phyloP scores from a whole-genome alignment of 208 protist species.

The Crithidia brevicula region DNA sequence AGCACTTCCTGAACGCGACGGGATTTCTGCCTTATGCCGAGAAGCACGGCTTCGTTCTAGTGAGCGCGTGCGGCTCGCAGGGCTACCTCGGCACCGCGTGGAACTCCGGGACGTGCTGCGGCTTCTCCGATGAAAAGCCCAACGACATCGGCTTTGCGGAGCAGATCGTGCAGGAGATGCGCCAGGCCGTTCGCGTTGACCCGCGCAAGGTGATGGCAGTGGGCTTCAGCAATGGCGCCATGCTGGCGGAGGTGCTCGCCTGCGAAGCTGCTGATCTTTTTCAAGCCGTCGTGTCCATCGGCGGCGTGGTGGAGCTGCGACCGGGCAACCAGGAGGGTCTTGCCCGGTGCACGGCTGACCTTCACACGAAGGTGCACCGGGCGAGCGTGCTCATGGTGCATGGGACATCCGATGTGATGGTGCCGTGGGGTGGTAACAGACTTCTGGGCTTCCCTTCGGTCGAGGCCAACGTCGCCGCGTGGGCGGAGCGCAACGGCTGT shows the following conservation, averaged over 20 bases:
- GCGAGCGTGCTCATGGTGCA: constrained; percentile 76
- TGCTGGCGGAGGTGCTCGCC: constrained; percentile 71
- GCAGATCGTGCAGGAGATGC: constrained; percentile 36
- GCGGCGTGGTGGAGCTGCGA: constrained; percentile 61
- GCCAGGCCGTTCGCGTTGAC: constrained; percentile 43
- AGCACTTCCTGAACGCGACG: constrained; percentile 53
- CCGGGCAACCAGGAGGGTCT: constrained; percentile 64
- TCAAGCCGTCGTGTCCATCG: constrained; percentile 57
- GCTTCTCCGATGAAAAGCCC: constrained; percentile 48
- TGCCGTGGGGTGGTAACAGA: constrained; percentile 60
- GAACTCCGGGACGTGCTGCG: constrained; percentile 80
- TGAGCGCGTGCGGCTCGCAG: constrained; percentile 59
- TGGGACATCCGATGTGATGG: constrained; percentile 61
- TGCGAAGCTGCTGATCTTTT: constrained; percentile 50
- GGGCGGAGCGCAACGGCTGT: constrained; percentile 55
- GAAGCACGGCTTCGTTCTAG: constrained; percentile 55
- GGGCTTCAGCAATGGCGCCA: constrained; percentile 87
- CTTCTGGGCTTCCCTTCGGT: constrained; percentile 63
- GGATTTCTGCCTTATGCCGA: constrained; percentile 61
- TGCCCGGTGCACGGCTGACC: constrained; percentile 33
- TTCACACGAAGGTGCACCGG: constrained; percentile 23
- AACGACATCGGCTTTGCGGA: constrained; percentile 60
- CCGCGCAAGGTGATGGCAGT: constrained; percentile 50
- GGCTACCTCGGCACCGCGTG: constrained; percentile 66
- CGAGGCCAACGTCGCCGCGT: constrained; percentile 43